phyloP scores from a whole-genome alignment of 2,329 filamentous ascomycete genomes.

The Diaporthe sp. region DNA sequence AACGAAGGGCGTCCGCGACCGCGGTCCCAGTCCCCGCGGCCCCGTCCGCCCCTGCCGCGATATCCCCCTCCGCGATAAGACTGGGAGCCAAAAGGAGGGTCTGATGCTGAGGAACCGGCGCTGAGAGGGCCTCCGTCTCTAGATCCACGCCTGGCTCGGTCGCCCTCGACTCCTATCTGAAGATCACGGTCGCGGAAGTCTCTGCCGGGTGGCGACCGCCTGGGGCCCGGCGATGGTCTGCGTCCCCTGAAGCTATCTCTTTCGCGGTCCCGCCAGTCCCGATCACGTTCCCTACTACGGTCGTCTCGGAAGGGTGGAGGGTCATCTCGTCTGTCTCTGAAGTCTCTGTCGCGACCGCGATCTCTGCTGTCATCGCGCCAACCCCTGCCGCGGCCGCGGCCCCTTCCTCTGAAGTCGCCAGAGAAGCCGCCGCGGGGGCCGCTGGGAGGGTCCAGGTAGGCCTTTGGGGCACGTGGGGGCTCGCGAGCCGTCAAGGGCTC shows the following conservation, averaged over 20 bases:
- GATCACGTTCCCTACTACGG: conserved; percentile 69
- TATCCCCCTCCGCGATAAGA: conserved; percentile 70
- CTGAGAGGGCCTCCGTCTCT: conserved; percentile 78
- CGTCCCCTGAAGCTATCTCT: conserved; percentile 69
- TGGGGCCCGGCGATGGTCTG: conserved; percentile 70
- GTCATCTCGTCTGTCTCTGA: conserved; percentile 66
- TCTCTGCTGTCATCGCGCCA: conserved; percentile 76
- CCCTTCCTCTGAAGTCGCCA: conserved; percentile 74
- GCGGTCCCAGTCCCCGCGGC: conserved; percentile 61
- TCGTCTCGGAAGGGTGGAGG: conserved; percentile 68
- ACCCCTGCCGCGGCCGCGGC: conserved; percentile 64
- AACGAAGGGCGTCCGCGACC: conserved; percentile 64
- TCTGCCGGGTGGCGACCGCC: conserved; percentile 75
- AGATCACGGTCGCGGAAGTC: conserved; percentile 73
- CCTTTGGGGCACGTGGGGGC: conserved; percentile 85
- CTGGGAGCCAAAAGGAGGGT: conserved; percentile 70
- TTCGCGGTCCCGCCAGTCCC: conserved; percentile 66
- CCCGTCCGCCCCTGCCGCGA: conserved; percentile 65
- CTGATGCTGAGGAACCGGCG: conserved; percentile 78
- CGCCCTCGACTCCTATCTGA: conserved; percentile 75
- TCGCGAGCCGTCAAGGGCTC: conserved; percentile 73
- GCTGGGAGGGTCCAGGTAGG: conserved; percentile 77
- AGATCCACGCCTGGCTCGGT: conserved; percentile 76
- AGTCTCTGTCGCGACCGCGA: conserved; percentile 72
- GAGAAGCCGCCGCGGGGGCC: conserved; percentile 77